Evolutionary conservation across 768 basidiomycete species (phyloP).

Genomic region (Phaffia australis): DNA sequence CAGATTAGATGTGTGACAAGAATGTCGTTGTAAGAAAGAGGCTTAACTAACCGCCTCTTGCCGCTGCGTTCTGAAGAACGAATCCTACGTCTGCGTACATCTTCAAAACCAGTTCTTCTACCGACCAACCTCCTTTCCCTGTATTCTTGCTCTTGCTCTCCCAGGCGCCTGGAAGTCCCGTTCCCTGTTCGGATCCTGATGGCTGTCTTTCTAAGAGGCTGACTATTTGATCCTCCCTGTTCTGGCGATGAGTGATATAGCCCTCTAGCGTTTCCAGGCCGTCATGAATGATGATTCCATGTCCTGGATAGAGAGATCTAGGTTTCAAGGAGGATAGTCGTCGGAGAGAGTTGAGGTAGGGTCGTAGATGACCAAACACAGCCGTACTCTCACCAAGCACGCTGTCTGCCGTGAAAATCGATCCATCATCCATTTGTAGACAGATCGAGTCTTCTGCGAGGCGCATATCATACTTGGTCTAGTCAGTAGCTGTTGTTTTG

Average conservation of each 20-base stretch:
- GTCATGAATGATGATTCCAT: conserved; percentile 65
- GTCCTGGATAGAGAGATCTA: conserved; percentile 64
- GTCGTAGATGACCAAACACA: conserved; percentile 69
- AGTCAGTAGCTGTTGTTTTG: no score
- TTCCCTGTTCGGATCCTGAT: not conserved
- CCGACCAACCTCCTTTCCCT: conserved; percentile 7
- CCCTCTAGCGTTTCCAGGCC: conserved; percentile 52
- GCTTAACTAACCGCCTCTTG: conserved; percentile 8
- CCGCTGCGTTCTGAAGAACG: conserved; percentile 14
- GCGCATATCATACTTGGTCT: no score
- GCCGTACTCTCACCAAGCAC: conserved; percentile 83
- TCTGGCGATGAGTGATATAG: conserved; percentile 70
- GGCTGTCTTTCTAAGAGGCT: not conserved
- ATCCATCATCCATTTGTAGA: conserved; percentile 58
- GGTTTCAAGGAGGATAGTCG: conserved; percentile 32
- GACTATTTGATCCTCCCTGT: conserved; percentile 70
- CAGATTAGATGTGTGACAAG: not conserved
- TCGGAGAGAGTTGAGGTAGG: conserved; percentile 42
- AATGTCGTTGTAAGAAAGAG: not conserved
- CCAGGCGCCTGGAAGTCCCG: not conserved
- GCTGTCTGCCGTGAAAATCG: conserved; percentile 81
- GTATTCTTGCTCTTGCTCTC: not conserved
- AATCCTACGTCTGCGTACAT: conserved; percentile 19
- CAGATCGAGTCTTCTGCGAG: conserved; percentile 56
- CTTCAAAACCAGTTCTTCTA: conserved; percentile 6